Evolutionary conservation across 139 green algal genomes (phyloP), one percentile per base, ranked within the genome.

Genomic region (Astrephomene gubernaculifera): DNA sequence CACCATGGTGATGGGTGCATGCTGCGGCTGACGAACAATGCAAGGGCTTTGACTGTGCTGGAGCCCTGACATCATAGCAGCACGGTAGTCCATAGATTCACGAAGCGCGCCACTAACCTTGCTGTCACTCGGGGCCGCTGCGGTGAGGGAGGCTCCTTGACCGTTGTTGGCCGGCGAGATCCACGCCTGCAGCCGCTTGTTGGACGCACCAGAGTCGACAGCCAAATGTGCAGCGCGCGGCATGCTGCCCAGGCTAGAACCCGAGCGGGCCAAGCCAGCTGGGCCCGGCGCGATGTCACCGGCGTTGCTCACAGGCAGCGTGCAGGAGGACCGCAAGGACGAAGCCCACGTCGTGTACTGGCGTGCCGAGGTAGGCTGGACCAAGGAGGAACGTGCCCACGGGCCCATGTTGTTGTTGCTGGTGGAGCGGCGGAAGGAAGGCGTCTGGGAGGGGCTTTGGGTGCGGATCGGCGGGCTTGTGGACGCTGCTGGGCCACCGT

Each of bases 311-410:
- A 10, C 19, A 2, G 65, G 65, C 44, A 75, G 38, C 27, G 68
- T 57, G 36, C 68, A 75, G 43, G 78, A 84, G 21, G 63, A 64
- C 0, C 78, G 61, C 7, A 84, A 43, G 2, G 78, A 53, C 29
- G 78, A 84, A 0, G 78, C 78, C 78, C 78, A 84, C 14, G 41
- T 67, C 8, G 63, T 67, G 19, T 31, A 6, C 6, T 84, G 61
- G 2, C 63, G 41, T 5, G 43, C 63, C 0, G 76, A 72, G 41
- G 33, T 29, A 29, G 60, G 2, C 39, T 61, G n/a, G 8, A 29
- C 61, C 17, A 74, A 24, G 43, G 78, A 84, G 17, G 78, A 71
- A n/a, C 78, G 78, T 5, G 63, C 78, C 78, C 61, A 84, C 2
- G 61, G 78, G 21, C 63, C 43, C 43, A 74, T 9, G 1, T 31